Conservation (phyloP, 75 land plant species). For the Gnetum montanum region DNA sequence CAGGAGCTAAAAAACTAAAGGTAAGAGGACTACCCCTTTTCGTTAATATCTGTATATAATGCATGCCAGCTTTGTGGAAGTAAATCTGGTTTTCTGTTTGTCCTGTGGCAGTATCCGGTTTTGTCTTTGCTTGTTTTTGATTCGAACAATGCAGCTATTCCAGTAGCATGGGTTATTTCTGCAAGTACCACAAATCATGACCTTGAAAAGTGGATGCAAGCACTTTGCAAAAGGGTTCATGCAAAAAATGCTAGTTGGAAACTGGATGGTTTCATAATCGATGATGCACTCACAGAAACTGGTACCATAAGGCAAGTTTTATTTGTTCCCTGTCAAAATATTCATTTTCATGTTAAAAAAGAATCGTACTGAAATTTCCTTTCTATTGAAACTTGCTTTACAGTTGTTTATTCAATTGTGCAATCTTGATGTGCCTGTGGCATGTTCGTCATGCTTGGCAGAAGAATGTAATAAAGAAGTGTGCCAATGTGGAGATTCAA, state of each 20-base stretch:
- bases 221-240: constrained; percentile 45
- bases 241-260: constrained; percentile 56
- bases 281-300: constrained; percentile 63
- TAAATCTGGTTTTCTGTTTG: not conserved
- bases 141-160: constrained; percentile 54
- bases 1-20: constrained; percentile 60
- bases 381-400: constrained; percentile 1
- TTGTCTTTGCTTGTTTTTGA: constrained; percentile 66
- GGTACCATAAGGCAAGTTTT: constrained; percentile 37
- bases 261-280: constrained; percentile 58
- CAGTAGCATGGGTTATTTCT: constrained; percentile 69
- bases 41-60: too few relatives aligned
- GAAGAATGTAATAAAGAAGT: constrained; percentile 49
- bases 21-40: constrained; percentile 5
- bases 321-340: not conserved
- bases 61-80: too few relatives aligned
- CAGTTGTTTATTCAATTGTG: constrained; percentile 61
- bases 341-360: not conserved
- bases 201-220: constrained; percentile 44
- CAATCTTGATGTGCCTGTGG: constrained; percentile 60
- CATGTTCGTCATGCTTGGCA: constrained; percentile 69
- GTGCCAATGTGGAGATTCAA: constrained; percentile 23
- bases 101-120: constrained; percentile 44
- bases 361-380: not conserved
- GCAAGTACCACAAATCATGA: constrained; percentile 31